Evolutionary conservation across 441 rosid genomes (phyloP).

Genomic region (Aleurites moluccanus): DNA sequence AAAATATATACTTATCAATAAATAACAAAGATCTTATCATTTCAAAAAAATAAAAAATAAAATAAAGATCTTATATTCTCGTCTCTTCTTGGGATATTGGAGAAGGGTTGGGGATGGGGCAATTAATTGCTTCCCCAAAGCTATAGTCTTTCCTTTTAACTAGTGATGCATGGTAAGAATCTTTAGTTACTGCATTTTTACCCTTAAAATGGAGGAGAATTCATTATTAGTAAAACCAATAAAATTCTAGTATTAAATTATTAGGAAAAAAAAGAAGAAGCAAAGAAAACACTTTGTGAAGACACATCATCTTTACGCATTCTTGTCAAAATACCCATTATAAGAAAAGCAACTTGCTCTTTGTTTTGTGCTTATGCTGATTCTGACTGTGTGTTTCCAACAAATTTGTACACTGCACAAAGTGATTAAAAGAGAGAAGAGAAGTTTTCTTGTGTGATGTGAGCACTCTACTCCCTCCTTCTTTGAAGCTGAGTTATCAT

Average conservation of each 20-base stretch:
- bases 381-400: constrained; percentile 5
- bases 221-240: background rate
- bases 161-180: background rate
- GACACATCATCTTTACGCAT: constrained; percentile 4
- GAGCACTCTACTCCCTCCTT: too few relatives aligned
- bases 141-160: background rate
- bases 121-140: background rate
- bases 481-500: too few relatives aligned
- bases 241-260: background rate
- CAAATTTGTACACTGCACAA: background rate
- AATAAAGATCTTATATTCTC: too few relatives aligned
- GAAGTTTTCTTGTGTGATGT: background rate
- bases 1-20: too few relatives aligned
- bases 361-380: background rate
- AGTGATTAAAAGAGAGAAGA: background rate
- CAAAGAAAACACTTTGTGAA: background rate
- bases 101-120: background rate
- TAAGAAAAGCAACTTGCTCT: background rate
- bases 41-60: too few relatives aligned
- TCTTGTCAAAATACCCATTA: constrained; percentile 11
- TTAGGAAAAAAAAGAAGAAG: too few relatives aligned
- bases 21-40: too few relatives aligned
- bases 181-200: constrained; percentile 8
- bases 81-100: background rate
- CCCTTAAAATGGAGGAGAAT: background rate